Evolutionary conservation across 2,329 filamentous ascomycete species (phyloP).

Genomic region (Fusarium hostae): DNA sequence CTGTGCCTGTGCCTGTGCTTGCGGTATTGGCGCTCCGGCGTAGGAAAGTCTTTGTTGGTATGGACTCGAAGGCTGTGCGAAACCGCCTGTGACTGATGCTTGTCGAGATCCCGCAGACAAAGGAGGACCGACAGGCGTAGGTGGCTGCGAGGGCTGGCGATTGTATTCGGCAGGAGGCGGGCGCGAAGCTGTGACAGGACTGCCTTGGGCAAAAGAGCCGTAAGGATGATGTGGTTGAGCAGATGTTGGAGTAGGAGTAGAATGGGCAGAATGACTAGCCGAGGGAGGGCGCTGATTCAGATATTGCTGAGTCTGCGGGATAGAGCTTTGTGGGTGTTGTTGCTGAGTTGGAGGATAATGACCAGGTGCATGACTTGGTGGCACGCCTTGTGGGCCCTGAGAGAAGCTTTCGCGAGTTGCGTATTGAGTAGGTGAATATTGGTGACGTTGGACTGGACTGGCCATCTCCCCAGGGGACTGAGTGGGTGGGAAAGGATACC

Average conservation of each 20-base stretch:
- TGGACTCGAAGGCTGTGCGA: conserved; percentile 66
- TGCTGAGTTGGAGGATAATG: conserved; percentile 49
- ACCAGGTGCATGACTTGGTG: conserved; percentile 30
- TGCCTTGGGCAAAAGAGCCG: conserved; percentile 62
- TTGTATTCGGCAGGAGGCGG: conserved; percentile 55
- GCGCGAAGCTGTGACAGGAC: conserved; percentile 61
- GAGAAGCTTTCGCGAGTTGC: conserved; percentile 60
- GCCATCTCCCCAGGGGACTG: conserved; percentile 56
- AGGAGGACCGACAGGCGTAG: conserved; percentile 64
- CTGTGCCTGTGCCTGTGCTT: conserved; percentile 45
- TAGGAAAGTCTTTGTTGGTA: conserved; percentile 63
- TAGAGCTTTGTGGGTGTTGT: conserved; percentile 33
- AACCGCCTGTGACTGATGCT: conserved; percentile 53
- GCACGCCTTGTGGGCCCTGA: conserved; percentile 47
- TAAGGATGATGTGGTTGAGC: conserved; percentile 68
- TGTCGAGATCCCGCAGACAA: conserved; percentile 57
- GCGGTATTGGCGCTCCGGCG: conserved; percentile 44
- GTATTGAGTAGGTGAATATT: conserved; percentile 59
- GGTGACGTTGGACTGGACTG: conserved; percentile 64
- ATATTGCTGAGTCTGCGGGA: conserved; percentile 59
- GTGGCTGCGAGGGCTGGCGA: conserved; percentile 65
- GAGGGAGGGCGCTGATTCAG: conserved; percentile 66
- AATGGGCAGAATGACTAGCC: conserved; percentile 68
- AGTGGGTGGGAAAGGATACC: conserved; percentile 63
- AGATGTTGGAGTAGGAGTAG: conserved; percentile 70